phyloP scores from a whole-genome alignment of 495 filamentous ascomycete species.

The Aspergillus panamensis region DNA sequence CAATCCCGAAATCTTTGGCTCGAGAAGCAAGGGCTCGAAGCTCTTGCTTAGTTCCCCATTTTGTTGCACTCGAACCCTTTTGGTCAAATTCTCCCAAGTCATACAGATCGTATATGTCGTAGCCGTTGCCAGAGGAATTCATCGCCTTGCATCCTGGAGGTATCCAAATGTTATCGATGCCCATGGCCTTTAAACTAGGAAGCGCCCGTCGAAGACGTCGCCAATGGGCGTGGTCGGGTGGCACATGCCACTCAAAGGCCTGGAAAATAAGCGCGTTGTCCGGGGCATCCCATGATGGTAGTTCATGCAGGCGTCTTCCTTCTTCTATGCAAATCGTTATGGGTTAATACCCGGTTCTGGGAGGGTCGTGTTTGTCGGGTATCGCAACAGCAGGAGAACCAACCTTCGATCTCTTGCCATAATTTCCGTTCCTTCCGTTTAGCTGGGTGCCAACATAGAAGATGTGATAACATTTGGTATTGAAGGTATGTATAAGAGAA shows the following conservation, averaged over 20 bases:
- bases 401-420: constrained; percentile 26
- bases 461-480: constrained; percentile 18
- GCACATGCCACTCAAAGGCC: constrained; percentile 73
- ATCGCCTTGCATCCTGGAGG: constrained; percentile 72
- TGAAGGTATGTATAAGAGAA: not conserved
- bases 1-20: constrained; percentile 52
- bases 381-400: not conserved
- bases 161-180: constrained; percentile 66
- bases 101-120: constrained; percentile 74
- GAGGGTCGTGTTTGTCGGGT: not conserved
- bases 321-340: constrained; percentile 18
- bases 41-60: constrained; percentile 69
- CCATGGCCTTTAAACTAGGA: constrained; percentile 54
- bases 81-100: constrained; percentile 77
- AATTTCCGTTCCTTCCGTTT: constrained; percentile 12
- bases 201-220: constrained; percentile 53
- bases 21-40: constrained; percentile 49
- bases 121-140: constrained; percentile 62
- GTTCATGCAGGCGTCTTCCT: constrained; percentile 28
- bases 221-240: constrained; percentile 63
- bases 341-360: not conserved
- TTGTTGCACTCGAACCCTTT: constrained; percentile 60
- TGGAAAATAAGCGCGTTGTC: constrained; percentile 65
- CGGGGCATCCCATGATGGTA: constrained; percentile 33
- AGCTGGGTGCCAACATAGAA: constrained; percentile 9